Evolutionary conservation across 805 yeast species (phyloP), one percentile per base, ranked within the genome.

Genomic region (Zygosaccharomyces pseudorouxii): DNA sequence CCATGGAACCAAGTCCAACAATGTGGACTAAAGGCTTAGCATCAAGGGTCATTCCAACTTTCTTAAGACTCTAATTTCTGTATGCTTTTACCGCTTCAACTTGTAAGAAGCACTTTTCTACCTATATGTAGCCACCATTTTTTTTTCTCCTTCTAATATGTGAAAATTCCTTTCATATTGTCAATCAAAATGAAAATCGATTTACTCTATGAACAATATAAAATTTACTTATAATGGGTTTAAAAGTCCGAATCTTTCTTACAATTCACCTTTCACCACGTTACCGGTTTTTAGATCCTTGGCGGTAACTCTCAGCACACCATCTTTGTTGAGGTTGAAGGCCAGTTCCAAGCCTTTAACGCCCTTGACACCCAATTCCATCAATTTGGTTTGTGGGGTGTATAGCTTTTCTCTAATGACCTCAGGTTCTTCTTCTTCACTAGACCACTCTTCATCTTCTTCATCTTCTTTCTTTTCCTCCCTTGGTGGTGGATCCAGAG

Each of bases 371-470:
- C 84, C 84, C 57, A 89, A 73, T 65, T 86, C 87, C 55, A 89
- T 95, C 60, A 93, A 76, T 60, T 80, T 77, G 46, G 80, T 76
- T 55, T 89, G 88, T 54, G 89, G 79, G 63, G 78, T 78, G 74
- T 81, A 82, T 40, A 81, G 82, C 55, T 84, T 84, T 72, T 81
- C 86, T 71, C 81, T 84, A 55, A 80, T 72, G 64, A 88, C 76
- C 70, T 90, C 97, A 56, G 96, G 97, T 74, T 90, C 97, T 56
- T 87, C 95, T 52, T 75, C 79, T 31, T 74, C 70, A 70, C 76
- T 73, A 62, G 74, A 78, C 46, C 70, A 67, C 58, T 72, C 76
- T 47, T 73, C 77, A 38, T 73, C 77, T 30, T 74, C 79, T 22
- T 70, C 67, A 55, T 74, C 82, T 30, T 73, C 79, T 37, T 75